These are phyloP conservation scores for Lasiodiplodia theobromae DNA, from an alignment of 2,329 filamentous ascomycete species.

Conservation along the genomic window DNA sequence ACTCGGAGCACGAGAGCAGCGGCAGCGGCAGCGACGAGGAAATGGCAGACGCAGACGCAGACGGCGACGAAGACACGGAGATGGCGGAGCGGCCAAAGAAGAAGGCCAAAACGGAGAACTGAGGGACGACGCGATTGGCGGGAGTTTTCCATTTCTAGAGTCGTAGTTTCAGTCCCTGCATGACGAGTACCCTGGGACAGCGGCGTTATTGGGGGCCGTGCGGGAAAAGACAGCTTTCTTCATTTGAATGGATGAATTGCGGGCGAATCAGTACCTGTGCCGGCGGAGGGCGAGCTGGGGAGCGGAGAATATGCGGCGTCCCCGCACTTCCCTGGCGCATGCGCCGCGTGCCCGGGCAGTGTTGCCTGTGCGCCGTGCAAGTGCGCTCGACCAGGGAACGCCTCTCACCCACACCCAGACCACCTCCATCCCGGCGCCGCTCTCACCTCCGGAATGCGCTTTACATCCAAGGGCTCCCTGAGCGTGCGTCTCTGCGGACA, in stretches of 20 bases:
- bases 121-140: slow-evolving; percentile 1
- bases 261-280: slow-evolving; percentile 16
- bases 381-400: slow-evolving; percentile 19
- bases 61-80: slow-evolving; percentile 59
- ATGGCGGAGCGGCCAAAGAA: slow-evolving; percentile 68
- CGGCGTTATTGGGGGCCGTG: slow-evolving; percentile 8
- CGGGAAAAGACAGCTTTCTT: slow-evolving; percentile 11
- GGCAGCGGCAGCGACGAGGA: slow-evolving; percentile 73
- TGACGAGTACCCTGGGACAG: slow-evolving; percentile 18
- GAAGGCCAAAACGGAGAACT: slow-evolving; percentile 62
- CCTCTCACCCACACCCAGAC: slow-evolving; percentile 27
- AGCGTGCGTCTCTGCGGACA: slow-evolving; percentile 28
- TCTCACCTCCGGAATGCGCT: slow-evolving; percentile 31
- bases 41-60: slow-evolving; percentile 65
- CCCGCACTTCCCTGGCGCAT: slow-evolving; percentile 12
- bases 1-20: slow-evolving; percentile 87
- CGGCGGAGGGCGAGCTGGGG: slow-evolving; percentile 7
- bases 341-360: slow-evolving; percentile 18
- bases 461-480: slow-evolving; percentile 19
- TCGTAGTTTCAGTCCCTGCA: slow-evolving; percentile 14
- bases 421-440: slow-evolving; percentile 21
- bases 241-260: not conserved
- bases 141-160: slow-evolving; percentile 15
- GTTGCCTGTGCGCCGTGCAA: slow-evolving; percentile 23
- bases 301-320: slow-evolving; percentile 23